Conservation (phyloP, 2,329 filamentous ascomycete species). For the Purpureocillium takamizusanense region DNA sequence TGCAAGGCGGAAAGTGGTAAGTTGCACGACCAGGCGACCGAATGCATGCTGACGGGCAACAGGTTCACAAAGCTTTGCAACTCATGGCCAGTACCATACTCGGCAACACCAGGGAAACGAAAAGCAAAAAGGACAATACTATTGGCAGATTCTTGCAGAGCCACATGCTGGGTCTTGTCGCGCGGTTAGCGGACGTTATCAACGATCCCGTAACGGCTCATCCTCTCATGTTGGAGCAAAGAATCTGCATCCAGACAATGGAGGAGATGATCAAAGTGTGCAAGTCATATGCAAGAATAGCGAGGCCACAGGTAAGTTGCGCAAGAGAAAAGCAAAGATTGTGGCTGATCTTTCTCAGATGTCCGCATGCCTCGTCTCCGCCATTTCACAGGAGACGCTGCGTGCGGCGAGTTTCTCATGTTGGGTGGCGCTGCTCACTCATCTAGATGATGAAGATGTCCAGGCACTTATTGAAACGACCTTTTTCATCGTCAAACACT, state of each 20-base stretch:
- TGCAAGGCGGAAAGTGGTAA: constrained; percentile 47
- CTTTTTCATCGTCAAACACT: constrained; percentile 74
- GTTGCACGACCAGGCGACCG: constrained; percentile 12
- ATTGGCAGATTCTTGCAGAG: constrained; percentile 70
- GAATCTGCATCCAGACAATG: constrained; percentile 70
- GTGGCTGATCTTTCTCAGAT: constrained; percentile 44
- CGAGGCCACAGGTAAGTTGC: constrained; percentile 67
- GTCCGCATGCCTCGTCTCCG: constrained; percentile 83
- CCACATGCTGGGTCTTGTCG: constrained; percentile 80
- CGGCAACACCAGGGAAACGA: constrained; percentile 27
- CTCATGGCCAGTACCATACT: constrained; percentile 35
- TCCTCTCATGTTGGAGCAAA: constrained; percentile 57
- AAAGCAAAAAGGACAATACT: constrained; percentile 43
- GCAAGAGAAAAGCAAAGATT: not conserved
- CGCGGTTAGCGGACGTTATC: constrained; percentile 68
- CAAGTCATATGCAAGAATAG: constrained; percentile 63
- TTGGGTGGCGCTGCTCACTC: constrained; percentile 71
- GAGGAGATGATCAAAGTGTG: constrained; percentile 79
- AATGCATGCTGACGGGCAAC: constrained; percentile 13
- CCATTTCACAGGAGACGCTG: constrained; percentile 66
- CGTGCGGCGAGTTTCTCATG: constrained; percentile 71
- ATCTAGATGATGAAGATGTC: constrained; percentile 70
- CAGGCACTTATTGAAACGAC: constrained; percentile 78
- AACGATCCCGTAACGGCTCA: constrained; percentile 53
- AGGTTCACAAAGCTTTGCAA: constrained; percentile 39